Conservation (phyloP, 2,329 filamentous ascomycete species). For the Magnaporthales sp. region DNA sequence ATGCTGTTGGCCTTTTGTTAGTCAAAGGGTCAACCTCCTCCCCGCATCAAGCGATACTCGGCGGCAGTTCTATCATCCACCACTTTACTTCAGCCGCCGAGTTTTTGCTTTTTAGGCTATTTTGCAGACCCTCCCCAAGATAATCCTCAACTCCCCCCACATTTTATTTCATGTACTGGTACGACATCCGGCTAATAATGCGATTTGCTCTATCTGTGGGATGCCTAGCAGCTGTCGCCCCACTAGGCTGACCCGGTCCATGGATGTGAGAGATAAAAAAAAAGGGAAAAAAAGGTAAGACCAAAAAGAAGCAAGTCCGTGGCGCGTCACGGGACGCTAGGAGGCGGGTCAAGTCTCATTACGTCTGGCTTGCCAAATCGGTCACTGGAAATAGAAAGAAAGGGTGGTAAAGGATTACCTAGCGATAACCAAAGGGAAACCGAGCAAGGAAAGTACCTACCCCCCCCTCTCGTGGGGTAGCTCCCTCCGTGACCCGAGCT, state of each 20-base stretch:
- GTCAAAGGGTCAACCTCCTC: not conserved
- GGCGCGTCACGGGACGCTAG: not conserved
- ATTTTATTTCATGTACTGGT: not conserved
- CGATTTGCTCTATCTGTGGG: not conserved
- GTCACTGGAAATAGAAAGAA: not conserved
- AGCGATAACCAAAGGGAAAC: not conserved
- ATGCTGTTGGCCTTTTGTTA: not conserved
- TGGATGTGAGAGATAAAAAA: not conserved
- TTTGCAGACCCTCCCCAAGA: not conserved
- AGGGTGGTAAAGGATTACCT: not conserved
- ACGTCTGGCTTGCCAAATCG: not conserved
- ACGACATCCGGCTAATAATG: not conserved
- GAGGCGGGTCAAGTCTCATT: not conserved
- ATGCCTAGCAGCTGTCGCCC: not conserved
- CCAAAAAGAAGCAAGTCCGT: not conserved
- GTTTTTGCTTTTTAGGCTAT: slow-evolving; percentile 1
- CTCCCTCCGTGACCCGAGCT: not conserved
- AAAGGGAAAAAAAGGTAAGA: not conserved
- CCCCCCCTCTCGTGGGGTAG: not conserved
- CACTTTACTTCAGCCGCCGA: not conserved
- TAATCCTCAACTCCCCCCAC: not conserved
- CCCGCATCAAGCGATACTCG: not conserved
- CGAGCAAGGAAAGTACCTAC: not conserved
- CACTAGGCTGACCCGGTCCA: not conserved
- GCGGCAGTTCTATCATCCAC: not conserved